Evolutionary conservation across 192 early-diverging fungal species (phyloP).

Genomic region (Kappamyces sp.): DNA sequence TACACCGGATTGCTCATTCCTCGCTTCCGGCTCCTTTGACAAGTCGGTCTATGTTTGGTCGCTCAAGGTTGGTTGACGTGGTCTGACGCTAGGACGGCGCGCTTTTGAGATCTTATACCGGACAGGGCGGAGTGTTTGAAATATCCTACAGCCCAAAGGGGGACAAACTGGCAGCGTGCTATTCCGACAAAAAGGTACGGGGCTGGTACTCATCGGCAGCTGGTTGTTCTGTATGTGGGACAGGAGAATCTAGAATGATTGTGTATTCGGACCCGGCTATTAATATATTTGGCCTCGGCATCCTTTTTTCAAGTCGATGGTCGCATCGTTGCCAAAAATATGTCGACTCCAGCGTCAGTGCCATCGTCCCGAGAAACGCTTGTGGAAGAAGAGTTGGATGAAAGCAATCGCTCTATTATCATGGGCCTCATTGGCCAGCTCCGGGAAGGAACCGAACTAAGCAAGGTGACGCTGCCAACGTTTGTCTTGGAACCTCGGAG

Average conservation of each 20-base stretch:
- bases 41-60: conserved; percentile 19
- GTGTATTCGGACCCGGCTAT: not conserved
- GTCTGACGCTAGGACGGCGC: conserved; percentile 13
- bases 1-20: conserved; percentile 9
- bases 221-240: conserved; percentile 15
- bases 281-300: not conserved
- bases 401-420: conserved; percentile 71
- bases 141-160: conserved; percentile 11
- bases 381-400: conserved; percentile 72
- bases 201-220: not conserved
- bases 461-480: conserved; percentile 87
- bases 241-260: conserved; percentile 1
- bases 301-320: conserved; percentile 5
- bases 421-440: conserved; percentile 83
- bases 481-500: conserved; percentile 92
- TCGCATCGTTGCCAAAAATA: conserved; percentile 30
- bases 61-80: conserved; percentile 11
- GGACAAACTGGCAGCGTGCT: conserved; percentile 19
- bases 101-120: conserved; percentile 14
- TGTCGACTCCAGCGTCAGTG: conserved; percentile 6
- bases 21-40: conserved; percentile 24
- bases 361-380: no score
- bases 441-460: conserved; percentile 83
- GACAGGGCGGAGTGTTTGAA: conserved; percentile 17
- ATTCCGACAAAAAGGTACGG: conserved; percentile 18